Evolutionary conservation across 306 rosid genomes (phyloP).

Genomic region (Cotoneaster glaucophyllus): DNA sequence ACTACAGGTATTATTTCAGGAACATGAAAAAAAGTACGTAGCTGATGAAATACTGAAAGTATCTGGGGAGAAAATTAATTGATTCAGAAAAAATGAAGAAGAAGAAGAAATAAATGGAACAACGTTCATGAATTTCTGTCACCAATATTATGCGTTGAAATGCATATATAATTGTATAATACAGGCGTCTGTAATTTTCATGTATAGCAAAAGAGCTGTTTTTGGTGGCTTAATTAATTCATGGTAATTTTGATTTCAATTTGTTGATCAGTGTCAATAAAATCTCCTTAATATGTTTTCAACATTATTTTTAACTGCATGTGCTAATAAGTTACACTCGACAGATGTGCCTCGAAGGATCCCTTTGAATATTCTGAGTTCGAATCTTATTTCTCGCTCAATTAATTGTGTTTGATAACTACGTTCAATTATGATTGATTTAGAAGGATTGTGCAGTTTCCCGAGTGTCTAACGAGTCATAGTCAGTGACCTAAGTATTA

Average conservation of each 20-base stretch:
- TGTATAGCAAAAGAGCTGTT: constrained; percentile 28
- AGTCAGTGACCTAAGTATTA: background rate
- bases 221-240: constrained; percentile 10
- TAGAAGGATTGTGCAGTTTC: background rate
- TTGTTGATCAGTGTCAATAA: too few species aligned
- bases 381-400: too few species aligned
- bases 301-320: too few species aligned
- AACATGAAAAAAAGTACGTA: background rate
- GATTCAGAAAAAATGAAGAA: background rate
- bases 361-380: too few species aligned
- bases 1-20: background rate
- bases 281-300: background rate
- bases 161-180: constrained; percentile 6
- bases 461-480: background rate
- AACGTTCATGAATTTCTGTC: constrained; percentile 9
- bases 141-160: background rate
- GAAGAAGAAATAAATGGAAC: constrained; percentile 1
- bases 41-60: background rate
- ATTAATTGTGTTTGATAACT: background rate
- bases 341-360: background rate
- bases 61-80: background rate
- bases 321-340: background rate
- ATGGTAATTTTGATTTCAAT: background rate
- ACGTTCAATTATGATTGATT: background rate
- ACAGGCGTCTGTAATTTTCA: constrained; percentile 1